Conservation (phyloP, 208 protist genomes). For the Zelonia costaricensis region DNA sequence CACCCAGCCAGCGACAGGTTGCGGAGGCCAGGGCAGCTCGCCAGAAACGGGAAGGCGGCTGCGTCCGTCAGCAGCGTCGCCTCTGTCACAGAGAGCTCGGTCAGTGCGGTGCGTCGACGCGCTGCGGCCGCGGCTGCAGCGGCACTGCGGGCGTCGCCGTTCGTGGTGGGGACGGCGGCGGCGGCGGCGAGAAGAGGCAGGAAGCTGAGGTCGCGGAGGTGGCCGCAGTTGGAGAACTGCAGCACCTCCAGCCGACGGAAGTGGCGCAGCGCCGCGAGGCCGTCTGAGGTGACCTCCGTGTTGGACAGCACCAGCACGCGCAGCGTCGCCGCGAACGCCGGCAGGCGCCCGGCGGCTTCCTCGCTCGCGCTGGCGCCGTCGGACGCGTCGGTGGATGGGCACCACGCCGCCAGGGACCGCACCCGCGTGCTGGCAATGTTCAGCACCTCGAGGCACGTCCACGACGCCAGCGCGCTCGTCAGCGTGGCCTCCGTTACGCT, state of each 20-base stretch:
- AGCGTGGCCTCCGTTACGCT: conserved; percentile 28
- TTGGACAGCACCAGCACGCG: conserved; percentile 43
- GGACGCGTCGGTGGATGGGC: not conserved
- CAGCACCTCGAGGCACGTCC: conserved; percentile 35
- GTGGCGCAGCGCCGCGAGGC: conserved; percentile 29
- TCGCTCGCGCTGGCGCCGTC: not conserved
- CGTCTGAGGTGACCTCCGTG: conserved; percentile 34
- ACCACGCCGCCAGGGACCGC: conserved; percentile 30
- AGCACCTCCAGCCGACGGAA: conserved; percentile 40
- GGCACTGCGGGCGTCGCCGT: too few species aligned
- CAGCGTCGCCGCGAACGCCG: conserved; percentile 37
- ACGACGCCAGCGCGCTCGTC: conserved; percentile 28
- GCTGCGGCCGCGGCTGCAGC: not conserved
- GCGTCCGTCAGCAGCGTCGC: conserved; percentile 20
- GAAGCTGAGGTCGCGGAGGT: conserved; percentile 33
- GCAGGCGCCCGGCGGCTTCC: conserved; percentile 7
- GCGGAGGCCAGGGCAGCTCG: conserved; percentile 26
- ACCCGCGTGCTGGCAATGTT: conserved; percentile 37
- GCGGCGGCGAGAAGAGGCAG: conserved; percentile 12
- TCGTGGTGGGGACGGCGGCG: not conserved
- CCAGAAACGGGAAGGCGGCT: conserved; percentile 23
- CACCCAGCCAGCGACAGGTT: conserved; percentile 34
- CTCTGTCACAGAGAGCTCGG: conserved; percentile 39
- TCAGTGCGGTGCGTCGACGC: conserved; percentile 8
- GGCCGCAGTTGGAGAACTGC: conserved; percentile 35